Conservation (phyloP, 257 asterid genomes). For the Datura wrightii region DNA sequence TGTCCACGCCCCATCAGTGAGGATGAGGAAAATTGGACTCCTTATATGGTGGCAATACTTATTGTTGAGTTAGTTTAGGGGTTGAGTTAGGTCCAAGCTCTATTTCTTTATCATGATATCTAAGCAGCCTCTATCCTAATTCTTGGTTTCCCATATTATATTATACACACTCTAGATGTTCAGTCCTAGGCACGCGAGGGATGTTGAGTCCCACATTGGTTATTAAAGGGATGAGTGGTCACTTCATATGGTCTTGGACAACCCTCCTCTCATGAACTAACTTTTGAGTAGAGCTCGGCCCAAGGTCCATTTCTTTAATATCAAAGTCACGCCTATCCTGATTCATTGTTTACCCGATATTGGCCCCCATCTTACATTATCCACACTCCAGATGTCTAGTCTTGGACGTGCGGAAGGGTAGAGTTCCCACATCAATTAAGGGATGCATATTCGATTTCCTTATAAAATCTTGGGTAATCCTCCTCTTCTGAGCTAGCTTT, state of each 20-base stretch:
- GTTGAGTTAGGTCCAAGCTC: neutral
- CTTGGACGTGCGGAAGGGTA: neutral
- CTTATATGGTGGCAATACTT: slow-evolving; percentile 9
- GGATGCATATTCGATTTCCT: neutral
- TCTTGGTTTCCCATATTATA: neutral
- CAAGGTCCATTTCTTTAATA: neutral
- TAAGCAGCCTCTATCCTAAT: neutral
- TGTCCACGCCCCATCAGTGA: neutral
- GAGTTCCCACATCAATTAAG: neutral
- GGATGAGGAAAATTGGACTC: slow-evolving; percentile 3
- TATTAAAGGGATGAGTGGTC: neutral
- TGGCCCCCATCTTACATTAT: neutral
- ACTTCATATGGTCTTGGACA: neutral
- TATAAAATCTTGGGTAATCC: neutral
- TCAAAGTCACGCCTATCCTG: neutral
- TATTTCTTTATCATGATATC: neutral
- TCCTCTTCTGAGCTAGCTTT: neutral
- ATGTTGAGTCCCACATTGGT: neutral
- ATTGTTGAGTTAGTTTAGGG: neutral
- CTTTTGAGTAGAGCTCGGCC: neutral
- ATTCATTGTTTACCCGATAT: neutral
- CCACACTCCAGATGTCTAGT: neutral
- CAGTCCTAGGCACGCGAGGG: neutral
- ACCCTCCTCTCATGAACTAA: neutral
- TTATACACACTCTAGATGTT: neutral